A percentile compares a stretch with the other conserved stretches of the same genome.
Conservation (phyloP, 495 filamentous ascomycete genomes). For the Xylaria nigripes region DNA sequence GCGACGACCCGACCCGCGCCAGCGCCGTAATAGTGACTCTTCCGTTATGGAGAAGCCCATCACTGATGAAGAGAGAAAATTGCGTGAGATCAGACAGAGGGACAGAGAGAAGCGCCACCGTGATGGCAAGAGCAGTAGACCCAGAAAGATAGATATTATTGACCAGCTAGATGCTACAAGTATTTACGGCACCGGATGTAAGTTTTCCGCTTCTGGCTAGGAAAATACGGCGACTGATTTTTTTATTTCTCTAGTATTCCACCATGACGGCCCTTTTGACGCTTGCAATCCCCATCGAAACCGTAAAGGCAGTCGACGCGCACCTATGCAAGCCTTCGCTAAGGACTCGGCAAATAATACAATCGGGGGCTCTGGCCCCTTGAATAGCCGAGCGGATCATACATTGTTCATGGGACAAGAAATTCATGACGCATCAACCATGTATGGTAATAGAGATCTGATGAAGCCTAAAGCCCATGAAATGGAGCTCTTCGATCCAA, state of each 20-base stretch:
- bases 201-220: conserved; percentile 29
- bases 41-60: conserved; percentile 69
- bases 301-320: conserved; percentile 68
- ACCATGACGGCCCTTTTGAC: conserved; percentile 97
- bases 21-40: conserved; percentile 87
- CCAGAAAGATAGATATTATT: conserved; percentile 78
- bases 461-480: conserved; percentile 29
- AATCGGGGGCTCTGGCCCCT: conserved; percentile 77
- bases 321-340: conserved; percentile 96
- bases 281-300: conserved; percentile 96
- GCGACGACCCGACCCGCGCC: conserved; percentile 42
- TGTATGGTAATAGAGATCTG: conserved; percentile 46
- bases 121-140: conserved; percentile 51
- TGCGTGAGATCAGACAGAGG: conserved; percentile 60
- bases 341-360: conserved; percentile 85
- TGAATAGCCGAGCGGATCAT: conserved; percentile 75
- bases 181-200: conserved; percentile 91
- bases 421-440: conserved; percentile 74
- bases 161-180: conserved; percentile 96
- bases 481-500: conserved; percentile 41
- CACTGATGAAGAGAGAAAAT: conserved; percentile 67
- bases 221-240: background rate
- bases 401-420: conserved; percentile 70
- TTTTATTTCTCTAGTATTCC: conserved; percentile 60
- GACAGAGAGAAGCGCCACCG: conserved; percentile 60